These are phyloP conservation scores for Sphagnurus paluster DNA, from an alignment of 1,284 basidiomycete species.

Conservation along the genomic window DNA sequence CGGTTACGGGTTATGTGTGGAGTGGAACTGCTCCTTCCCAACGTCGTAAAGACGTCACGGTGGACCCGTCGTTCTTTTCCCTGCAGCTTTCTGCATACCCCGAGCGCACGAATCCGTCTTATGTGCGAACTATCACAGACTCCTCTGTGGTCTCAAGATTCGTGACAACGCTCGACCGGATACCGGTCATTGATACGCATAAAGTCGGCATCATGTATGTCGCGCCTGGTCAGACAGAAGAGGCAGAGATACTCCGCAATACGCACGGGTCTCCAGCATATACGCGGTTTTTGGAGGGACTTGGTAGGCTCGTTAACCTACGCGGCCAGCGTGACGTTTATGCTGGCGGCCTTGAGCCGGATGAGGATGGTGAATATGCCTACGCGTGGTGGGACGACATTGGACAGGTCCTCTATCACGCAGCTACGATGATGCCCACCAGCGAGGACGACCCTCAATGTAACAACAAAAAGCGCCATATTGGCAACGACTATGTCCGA, in stretches of 20 bases:
- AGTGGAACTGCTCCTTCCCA: constrained; percentile 82
- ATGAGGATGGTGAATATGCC: constrained; percentile 90
- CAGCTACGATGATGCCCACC: constrained; percentile 96
- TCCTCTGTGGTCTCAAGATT: constrained; percentile 51
- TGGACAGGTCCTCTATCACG: constrained; percentile 93
- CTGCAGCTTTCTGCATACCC: constrained; percentile 88
- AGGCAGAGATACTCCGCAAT: constrained; percentile 89
- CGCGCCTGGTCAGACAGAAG: constrained; percentile 85
- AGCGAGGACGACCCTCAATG: constrained; percentile 62
- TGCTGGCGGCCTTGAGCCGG: constrained; percentile 87
- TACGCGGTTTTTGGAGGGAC: constrained; percentile 86
- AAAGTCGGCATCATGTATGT: constrained; percentile 98
- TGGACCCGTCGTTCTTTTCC: constrained; percentile 88
- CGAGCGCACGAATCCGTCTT: constrained; percentile 32
- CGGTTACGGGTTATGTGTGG: constrained; percentile 84
- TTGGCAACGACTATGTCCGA: constrained; percentile 93
- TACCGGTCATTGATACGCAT: constrained; percentile 96
- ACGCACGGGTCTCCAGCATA: constrained; percentile 94
- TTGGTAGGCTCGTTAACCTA: constrained; percentile 90
- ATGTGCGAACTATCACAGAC: constrained; percentile 56
- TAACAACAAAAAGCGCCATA: constrained; percentile 87
- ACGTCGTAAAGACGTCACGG: constrained; percentile 78
- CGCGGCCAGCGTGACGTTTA: constrained; percentile 94
- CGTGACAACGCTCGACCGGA: constrained; percentile 77
- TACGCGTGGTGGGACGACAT: constrained; percentile 99